Evolutionary conservation across 2,329 filamentous ascomycete genomes (phyloP), one percentile per base, ranked within the genome.

Genomic region (Trichophyton rubrum): DNA sequence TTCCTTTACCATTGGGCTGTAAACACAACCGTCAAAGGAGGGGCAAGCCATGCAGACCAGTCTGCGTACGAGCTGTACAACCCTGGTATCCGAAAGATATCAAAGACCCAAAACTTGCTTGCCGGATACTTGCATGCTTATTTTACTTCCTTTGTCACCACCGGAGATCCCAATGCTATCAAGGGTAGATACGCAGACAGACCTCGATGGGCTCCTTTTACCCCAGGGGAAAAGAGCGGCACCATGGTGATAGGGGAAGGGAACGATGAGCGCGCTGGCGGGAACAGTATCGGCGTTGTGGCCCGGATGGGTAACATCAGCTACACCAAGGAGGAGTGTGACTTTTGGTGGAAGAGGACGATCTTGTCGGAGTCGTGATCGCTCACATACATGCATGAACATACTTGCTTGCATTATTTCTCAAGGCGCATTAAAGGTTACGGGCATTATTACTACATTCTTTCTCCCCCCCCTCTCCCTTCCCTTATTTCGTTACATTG

Each of bases 1-100:
- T 82, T 77, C 55, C 66, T 81, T 2, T 82, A 82, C 62, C 78
- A 80, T 66, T 82, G 81, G 81, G 80, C 80, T 0, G 67, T 80
- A 0, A 73, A 77, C 3, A 73, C 73, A 4, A 76, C 72, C 0
- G 66, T 78, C 0, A 64, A 75, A 11, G 73, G 73, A 7, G 76
- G 79, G 0, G 78, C 79, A 0, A 75, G 74, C 15, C 79, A 81
- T 61, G 79, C 66, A 0, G 78, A 80, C 59, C 79, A 80, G 38
- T 74, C 78, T 71, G 66, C 68, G 9, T 80, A 80, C 59, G 79
- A 81, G 66, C 72, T 71, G 1, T 76, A 70, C 17, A 74, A 75
- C 30, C 69, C 69, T 0, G 68, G 61, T 0, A 71, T 77, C 0
- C 64, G 71, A 0, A 65, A 60, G 0, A 62, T 74, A 1, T 79